phyloP scores from a whole-genome alignment of 2,329 filamentous ascomycete species.

The Pseudocercospora pini-densiflorae region DNA sequence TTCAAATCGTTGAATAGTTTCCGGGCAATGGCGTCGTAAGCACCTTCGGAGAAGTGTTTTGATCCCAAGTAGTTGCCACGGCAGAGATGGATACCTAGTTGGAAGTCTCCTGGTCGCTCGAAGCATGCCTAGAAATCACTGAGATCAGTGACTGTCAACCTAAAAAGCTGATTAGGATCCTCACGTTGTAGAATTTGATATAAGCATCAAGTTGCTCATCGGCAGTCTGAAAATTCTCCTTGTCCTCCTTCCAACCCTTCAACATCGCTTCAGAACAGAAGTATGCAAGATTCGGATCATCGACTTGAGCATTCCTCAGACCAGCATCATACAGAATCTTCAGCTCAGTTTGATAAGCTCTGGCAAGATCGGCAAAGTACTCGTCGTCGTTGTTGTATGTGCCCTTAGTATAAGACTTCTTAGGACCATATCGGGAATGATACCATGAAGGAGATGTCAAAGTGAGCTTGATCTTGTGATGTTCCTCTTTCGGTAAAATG shows the following conservation, averaged over 20 bases:
- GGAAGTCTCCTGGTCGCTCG: conserved; percentile 68
- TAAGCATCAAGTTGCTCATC: conserved; percentile 76
- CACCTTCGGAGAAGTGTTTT: conserved; percentile 6
- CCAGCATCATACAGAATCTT: conserved; percentile 52
- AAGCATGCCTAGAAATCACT: conserved; percentile 47
- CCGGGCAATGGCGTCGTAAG: conserved; percentile 7
- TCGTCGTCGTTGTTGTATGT: conserved; percentile 53
- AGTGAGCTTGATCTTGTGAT: conserved; percentile 62
- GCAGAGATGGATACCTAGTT: conserved; percentile 41
- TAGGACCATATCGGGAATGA: conserved; percentile 66
- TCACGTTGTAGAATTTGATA: conserved; percentile 73
- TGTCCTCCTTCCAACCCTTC: conserved; percentile 69
- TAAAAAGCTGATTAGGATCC: no score
- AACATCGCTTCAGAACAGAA: conserved; percentile 77
- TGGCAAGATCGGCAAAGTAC: conserved; percentile 53
- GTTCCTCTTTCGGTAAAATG: conserved; percentile 62
- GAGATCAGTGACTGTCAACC: neutral
- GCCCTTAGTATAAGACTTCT: conserved; percentile 50
- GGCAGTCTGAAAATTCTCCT: conserved; percentile 68
- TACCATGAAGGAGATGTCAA: conserved; percentile 51
- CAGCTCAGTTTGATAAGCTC: conserved; percentile 53
- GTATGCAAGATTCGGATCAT: conserved; percentile 57
- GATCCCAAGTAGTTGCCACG: conserved; percentile 6
- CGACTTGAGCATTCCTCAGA: conserved; percentile 54
- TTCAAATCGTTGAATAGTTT: conserved; percentile 3